Conservation (phyloP, 1,284 basidiomycete genomes). For the Pyrrhoderma noxium region DNA sequence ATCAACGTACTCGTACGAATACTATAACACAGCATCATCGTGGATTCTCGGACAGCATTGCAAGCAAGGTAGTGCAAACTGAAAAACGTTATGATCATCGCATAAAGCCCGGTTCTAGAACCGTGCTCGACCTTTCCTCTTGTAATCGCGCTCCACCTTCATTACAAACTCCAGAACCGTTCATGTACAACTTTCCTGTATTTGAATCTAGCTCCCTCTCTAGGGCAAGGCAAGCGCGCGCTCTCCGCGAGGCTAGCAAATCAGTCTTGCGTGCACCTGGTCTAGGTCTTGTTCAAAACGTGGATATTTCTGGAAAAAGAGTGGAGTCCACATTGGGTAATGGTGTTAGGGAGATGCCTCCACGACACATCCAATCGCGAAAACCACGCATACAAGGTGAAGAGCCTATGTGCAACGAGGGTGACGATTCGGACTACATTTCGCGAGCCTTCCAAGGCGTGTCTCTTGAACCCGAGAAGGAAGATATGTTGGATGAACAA, state of each 20-base stretch:
- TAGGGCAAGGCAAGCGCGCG: conserved; percentile 13
- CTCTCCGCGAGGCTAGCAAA: conserved; percentile 5
- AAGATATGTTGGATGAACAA: background rate
- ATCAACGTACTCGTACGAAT: background rate
- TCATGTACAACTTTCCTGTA: conserved; percentile 16
- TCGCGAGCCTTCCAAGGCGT: conserved; percentile 14
- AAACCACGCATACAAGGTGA: conserved; percentile 13
- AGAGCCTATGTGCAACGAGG: conserved; percentile 6
- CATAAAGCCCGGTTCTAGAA: conserved; percentile 6
- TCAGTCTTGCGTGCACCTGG: background rate
- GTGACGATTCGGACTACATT: conserved; percentile 13
- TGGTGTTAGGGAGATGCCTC: background rate
- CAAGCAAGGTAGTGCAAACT: background rate
- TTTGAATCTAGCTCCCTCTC: conserved; percentile 14
- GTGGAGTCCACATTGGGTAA: background rate
- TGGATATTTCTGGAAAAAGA: background rate
- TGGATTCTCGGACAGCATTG: conserved; percentile 7
- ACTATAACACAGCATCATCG: conserved; percentile 11
- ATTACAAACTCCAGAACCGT: conserved; percentile 10
- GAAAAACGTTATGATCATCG: conserved; percentile 7
- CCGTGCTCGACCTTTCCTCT: conserved; percentile 12
- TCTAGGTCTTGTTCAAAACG: background rate
- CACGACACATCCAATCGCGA: conserved; percentile 9
- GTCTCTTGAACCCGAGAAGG: conserved; percentile 14
- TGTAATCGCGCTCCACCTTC: conserved; percentile 2